A percentile compares a stretch with the other conserved stretches of the same genome.
Conservation (phyloP, 129 eudicot species). For the Helianthus annuus region HanXRQr2.0-SUNRISE NC_035442.2:42326905-42327404, state of each 20-base stretch:
- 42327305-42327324: constrained; percentile 84
- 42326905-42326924: constrained; percentile 76
- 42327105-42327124: constrained; percentile 64
- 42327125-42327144: constrained; percentile 63
- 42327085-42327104: constrained; percentile 37
- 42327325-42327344: constrained; percentile 14
- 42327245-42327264: constrained; percentile 58
- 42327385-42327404: background rate
- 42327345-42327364: constrained; percentile 16
- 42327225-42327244: constrained; percentile 54
- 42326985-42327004: background rate
- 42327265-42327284: constrained; percentile 74
- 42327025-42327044: background rate
- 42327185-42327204: constrained; percentile 54
- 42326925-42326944: constrained; percentile 92
- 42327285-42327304: constrained; percentile 50
- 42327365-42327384: constrained; percentile 2
- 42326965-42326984: constrained; percentile 59
- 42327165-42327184: constrained; percentile 78
- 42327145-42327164: constrained; percentile 69
- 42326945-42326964: constrained; percentile 75
- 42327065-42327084: constrained; percentile 73
- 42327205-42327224: constrained; percentile 82
- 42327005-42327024: background rate
- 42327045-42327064: constrained; percentile 73